Evolutionary conservation across 2,329 filamentous ascomycete species (phyloP), one percentile per base, ranked within the genome.

Genomic region (Berkeleyomyces rouxiae): DNA sequence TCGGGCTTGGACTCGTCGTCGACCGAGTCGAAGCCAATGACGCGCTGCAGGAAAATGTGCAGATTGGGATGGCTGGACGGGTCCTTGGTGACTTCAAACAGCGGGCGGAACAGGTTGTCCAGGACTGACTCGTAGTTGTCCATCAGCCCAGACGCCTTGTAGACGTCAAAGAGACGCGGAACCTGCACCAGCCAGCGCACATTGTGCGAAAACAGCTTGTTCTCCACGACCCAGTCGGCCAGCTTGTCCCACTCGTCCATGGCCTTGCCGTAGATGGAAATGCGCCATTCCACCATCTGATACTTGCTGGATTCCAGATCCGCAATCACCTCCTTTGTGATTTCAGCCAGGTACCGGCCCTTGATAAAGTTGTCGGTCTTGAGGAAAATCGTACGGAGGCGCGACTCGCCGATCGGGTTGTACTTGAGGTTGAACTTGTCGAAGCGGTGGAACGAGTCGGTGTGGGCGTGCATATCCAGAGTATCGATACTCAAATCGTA

Each of bases 391-490:
- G 93, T 96, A 69, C 93, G 84, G 63, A 99, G 77, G 62, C 93
- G 85, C 51, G 93, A 97, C 74, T 99, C 93, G 59, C 93, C 93
- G 65, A 99, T 85, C 0, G 93, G 93, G 68, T 99, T 99, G 72
- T 99, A 99, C 72, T 99, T 99, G 63, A 99, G 78, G 72, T 99
- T 99, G 80, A 99, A 99, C 73, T 99, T 99, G 78, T 99, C 93
- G 71, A 99, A 99, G 3, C 93, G 88, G 74, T 99, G 93, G 76
- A 99, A 99, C 0, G 90, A 95, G 73, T 99, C 93, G 9, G 90
- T 96, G 71, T 99, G 93, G 33, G 93, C 87, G 77, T 99, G 93
- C 93, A 99, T 99, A 75, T 99, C 93, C 42, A 99, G 80, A 0
- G 93, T 99, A 74, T 99, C 93, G 67, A 99, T 99, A 73, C 91